These are phyloP conservation scores for Cladosporium sp. DNA, from an alignment of 2,329 filamentous ascomycete species.

Conservation along the genomic window DNA sequence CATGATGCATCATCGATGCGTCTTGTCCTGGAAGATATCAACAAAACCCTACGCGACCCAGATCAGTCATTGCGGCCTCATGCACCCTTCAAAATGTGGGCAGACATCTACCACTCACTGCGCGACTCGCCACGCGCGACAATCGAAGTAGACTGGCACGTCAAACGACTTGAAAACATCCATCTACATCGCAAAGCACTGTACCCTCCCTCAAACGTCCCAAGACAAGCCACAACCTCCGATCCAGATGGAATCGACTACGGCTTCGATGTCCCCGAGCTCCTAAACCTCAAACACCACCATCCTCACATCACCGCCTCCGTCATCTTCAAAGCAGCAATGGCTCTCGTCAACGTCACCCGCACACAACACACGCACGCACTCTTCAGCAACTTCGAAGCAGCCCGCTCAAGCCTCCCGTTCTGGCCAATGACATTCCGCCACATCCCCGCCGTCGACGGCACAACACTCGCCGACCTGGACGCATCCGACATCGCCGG, in stretches of 20 bases:
- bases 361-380: neutral
- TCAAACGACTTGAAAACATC: neutral
- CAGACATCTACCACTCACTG: conserved; percentile 1
- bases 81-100: neutral
- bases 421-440: conserved; percentile 6
- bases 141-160: neutral
- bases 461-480: neutral
- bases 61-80: neutral
- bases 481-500: conserved; percentile 11
- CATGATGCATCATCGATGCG: conserved; percentile 1
- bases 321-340: conserved; percentile 8
- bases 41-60: neutral
- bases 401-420: conserved; percentile 1
- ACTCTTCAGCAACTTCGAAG: conserved; percentile 1
- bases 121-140: neutral
- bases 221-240: neutral
- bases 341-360: conserved; percentile 3
- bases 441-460: neutral
- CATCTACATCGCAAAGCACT: conserved; percentile 1
- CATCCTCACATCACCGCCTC: neutral
- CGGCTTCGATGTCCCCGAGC: neutral
- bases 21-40: conserved; percentile 3
- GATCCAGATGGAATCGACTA: neutral
- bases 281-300: neutral
- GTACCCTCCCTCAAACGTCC: neutral